phyloP scores from a whole-genome alignment of 2,329 filamentous ascomycete species.

The Colletotrichum musicola region DNA sequence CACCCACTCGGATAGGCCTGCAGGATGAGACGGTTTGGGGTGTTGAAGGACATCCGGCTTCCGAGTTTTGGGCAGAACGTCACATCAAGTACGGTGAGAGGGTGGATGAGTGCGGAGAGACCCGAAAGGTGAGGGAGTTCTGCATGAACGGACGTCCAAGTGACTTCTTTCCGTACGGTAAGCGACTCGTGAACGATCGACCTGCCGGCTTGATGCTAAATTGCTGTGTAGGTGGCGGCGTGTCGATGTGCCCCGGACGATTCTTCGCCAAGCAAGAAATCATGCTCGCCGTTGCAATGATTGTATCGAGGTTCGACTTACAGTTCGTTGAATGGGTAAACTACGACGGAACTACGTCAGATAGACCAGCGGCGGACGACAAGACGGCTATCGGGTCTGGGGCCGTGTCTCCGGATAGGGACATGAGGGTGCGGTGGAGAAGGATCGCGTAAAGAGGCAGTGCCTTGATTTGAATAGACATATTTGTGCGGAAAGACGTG shows the following conservation, averaged over 20 bases:
- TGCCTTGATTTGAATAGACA: too few species aligned
- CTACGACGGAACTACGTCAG: constrained; percentile 2
- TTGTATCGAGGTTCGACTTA: constrained; percentile 48
- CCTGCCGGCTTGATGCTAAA: background rate
- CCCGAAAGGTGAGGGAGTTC: background rate
- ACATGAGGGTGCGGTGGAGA: constrained; percentile 14
- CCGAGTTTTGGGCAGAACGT: constrained; percentile 38
- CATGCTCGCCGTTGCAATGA: constrained; percentile 47
- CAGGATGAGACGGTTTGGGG: constrained; percentile 33
- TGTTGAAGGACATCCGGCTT: constrained; percentile 19
- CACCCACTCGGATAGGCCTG: background rate
- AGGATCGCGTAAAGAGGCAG: background rate
- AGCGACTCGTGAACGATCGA: background rate
- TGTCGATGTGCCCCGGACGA: constrained; percentile 52
- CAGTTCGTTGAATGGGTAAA: constrained; percentile 42
- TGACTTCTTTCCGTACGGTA: background rate
- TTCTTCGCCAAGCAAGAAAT: constrained; percentile 56
- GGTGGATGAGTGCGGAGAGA: background rate
- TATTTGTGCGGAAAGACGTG: too few species aligned
- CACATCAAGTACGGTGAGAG: constrained; percentile 22
- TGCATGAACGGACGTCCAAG: background rate
- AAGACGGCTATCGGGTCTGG: constrained; percentile 18
- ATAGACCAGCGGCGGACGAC: constrained; percentile 1
- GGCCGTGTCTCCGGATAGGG: constrained; percentile 27
- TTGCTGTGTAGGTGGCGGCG: constrained; percentile 46